Percentiles rank a stretch among this genome's conserved stretches.
Conservation (phyloP, 345 rosid species). For the Orychophragmus violaceus region DNA sequence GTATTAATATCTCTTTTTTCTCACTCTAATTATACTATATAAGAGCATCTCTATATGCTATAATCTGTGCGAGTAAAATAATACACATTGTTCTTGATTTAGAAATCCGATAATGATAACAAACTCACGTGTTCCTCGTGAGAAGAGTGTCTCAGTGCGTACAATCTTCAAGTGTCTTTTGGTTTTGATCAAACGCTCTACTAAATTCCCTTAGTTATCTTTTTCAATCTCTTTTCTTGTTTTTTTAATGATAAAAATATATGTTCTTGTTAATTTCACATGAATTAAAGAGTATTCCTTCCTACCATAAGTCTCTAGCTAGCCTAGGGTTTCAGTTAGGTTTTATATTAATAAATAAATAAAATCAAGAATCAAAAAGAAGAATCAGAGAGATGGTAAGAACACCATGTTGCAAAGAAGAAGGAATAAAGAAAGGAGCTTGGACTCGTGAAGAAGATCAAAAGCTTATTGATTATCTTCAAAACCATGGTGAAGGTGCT, state of each 20-base stretch:
- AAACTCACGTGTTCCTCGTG: slow-evolving; percentile 13
- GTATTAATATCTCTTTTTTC: background rate
- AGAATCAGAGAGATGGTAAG: slow-evolving; percentile 30
- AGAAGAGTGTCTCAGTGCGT: slow-evolving; percentile 25
- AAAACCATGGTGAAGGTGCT: slow-evolving; percentile 35
- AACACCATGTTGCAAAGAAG: slow-evolving; percentile 31
- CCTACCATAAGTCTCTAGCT: background rate
- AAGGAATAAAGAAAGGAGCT: slow-evolving; percentile 39
- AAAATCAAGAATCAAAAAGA: background rate
- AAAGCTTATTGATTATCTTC: slow-evolving; percentile 30
- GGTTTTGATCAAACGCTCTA: slow-evolving; percentile 31
- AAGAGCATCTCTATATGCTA: background rate
- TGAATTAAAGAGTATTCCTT: background rate
- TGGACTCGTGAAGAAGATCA: slow-evolving; percentile 41
- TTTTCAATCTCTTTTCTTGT: background rate
- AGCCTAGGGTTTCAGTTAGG: background rate
- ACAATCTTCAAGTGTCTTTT: slow-evolving; percentile 25
- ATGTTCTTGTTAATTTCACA: background rate
- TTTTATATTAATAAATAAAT: background rate
- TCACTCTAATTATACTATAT: background rate
- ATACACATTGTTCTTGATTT: background rate
- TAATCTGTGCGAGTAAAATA: background rate
- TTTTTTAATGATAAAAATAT: background rate
- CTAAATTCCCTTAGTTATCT: slow-evolving; percentile 4
- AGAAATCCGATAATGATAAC: background rate